These are phyloP conservation scores for Magnaporthiopsis incrustans DNA, from an alignment of 2,329 filamentous ascomycete species.

Conservation along the genomic window DNA sequence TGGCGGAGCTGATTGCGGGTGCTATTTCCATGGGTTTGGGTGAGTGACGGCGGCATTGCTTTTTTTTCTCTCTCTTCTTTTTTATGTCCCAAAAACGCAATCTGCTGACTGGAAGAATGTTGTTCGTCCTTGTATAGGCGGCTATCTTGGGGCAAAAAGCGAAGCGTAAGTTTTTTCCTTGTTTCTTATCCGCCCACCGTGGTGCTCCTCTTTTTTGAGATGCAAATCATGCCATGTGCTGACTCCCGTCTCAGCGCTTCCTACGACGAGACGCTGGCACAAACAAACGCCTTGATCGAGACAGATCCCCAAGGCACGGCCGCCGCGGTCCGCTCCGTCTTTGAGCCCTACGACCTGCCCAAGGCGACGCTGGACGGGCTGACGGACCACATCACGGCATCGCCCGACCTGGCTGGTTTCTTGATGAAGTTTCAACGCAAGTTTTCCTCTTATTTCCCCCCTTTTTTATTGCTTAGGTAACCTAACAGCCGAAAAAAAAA, in stretches of 20 bases:
- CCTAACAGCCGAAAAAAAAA: background rate
- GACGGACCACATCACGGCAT: conserved; percentile 36
- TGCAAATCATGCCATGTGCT: background rate
- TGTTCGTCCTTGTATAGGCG: conserved; percentile 25
- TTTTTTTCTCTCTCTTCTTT: background rate
- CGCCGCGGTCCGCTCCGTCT: conserved; percentile 34
- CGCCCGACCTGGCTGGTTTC: conserved; percentile 41
- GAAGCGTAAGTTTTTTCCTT: conserved; percentile 24
- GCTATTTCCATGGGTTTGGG: conserved; percentile 67
- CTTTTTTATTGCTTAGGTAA: background rate
- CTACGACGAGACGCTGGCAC: conserved; percentile 33
- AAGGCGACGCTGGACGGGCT: conserved; percentile 29
- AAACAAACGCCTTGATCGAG: conserved; percentile 29
- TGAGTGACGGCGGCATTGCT: background rate
- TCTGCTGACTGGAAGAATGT: background rate
- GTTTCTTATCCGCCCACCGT: background rate
- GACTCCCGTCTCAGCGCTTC: conserved; percentile 28
- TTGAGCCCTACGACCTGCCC: conserved; percentile 31
- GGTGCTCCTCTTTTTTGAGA: background rate
- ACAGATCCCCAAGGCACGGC: conserved; percentile 29
- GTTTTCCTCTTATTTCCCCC: background rate
- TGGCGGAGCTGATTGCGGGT: conserved; percentile 65
- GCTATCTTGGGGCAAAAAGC: conserved; percentile 57
- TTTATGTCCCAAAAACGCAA: too few relatives aligned
- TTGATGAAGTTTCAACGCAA: conserved; percentile 44